phyloP scores from a whole-genome alignment of 2,329 filamentous ascomycete species.

The Penicillium sp. region DNA sequence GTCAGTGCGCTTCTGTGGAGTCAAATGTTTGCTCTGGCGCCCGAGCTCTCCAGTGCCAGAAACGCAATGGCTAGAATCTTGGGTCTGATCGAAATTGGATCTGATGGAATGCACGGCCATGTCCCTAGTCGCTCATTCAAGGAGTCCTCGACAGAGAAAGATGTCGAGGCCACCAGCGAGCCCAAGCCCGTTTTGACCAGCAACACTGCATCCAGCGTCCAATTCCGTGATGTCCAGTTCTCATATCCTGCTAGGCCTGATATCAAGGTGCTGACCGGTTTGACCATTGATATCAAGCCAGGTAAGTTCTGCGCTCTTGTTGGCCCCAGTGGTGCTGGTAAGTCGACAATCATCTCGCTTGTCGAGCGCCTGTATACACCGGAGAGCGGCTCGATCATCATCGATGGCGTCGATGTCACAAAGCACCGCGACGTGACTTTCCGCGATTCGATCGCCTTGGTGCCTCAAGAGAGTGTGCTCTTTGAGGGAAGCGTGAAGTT shows the following conservation, averaged over 20 bases:
- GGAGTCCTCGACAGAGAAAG: slow-evolving; percentile 18
- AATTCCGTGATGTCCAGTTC: slow-evolving; percentile 62
- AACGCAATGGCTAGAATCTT: slow-evolving; percentile 60
- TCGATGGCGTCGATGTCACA: slow-evolving; percentile 53
- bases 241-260: slow-evolving; percentile 65
- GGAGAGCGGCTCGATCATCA: slow-evolving; percentile 48
- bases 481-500: slow-evolving; percentile 51
- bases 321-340: slow-evolving; percentile 67
- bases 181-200: slow-evolving; percentile 13
- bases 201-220: slow-evolving; percentile 44
- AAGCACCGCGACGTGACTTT: slow-evolving; percentile 39
- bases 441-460: slow-evolving; percentile 46
- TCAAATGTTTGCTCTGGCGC: slow-evolving; percentile 71
- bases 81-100: slow-evolving; percentile 40
- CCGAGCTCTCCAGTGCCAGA: slow-evolving; percentile 68
- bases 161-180: slow-evolving; percentile 21
- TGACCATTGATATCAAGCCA: slow-evolving; percentile 53
- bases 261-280: slow-evolving; percentile 54
- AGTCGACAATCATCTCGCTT: slow-evolving; percentile 62
- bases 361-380: slow-evolving; percentile 57
- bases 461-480: slow-evolving; percentile 49
- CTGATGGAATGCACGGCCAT: slow-evolving; percentile 30
- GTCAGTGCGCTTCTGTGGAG: slow-evolving; percentile 72
- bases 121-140: slow-evolving; percentile 9
- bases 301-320: slow-evolving; percentile 53